These are phyloP conservation scores for Hypoxylon cercidicola DNA, from an alignment of 495 filamentous ascomycete species.

Conservation along the genomic window DNA sequence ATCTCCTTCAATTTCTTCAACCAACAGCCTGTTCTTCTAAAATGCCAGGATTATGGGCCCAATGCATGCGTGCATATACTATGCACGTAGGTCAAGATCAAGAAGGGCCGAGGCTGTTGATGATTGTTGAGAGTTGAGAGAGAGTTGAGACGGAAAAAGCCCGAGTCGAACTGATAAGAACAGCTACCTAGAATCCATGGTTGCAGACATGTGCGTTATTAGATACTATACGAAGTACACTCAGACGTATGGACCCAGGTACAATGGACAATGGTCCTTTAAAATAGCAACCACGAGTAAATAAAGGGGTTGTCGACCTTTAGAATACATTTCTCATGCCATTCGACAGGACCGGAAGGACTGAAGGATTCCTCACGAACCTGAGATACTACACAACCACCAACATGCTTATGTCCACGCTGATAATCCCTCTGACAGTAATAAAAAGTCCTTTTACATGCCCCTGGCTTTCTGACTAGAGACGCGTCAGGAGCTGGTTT, in stretches of 20 bases:
- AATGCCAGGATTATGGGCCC: conserved; percentile 25
- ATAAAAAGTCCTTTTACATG: conserved; percentile 13
- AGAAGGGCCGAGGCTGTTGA: conserved; percentile 40
- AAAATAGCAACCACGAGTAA: too few species aligned
- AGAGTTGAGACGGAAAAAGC: too few species aligned
- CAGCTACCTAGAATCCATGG: not conserved
- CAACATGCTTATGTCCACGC: conserved; percentile 17
- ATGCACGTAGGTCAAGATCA: conserved; percentile 29
- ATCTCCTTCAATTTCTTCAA: conserved; percentile 19
- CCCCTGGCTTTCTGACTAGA: conserved; percentile 11
- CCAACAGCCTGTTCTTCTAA: conserved; percentile 6
- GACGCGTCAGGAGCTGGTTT: conserved; percentile 30
- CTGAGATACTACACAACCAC: conserved; percentile 20
- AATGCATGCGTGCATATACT: conserved; percentile 35
- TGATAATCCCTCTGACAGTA: conserved; percentile 14
- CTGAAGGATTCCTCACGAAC: conserved; percentile 24
- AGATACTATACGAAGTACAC: conserved; percentile 24
- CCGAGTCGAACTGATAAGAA: conserved; percentile 40
- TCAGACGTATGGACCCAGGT: too few species aligned
- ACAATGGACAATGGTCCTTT: too few species aligned
- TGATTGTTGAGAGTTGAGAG: conserved; percentile 17
- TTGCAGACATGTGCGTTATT: conserved; percentile 20
- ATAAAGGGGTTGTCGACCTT: not conserved
- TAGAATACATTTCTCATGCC: too few species aligned
- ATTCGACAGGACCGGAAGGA: not conserved